A percentile compares a stretch with the other conserved stretches of the same genome.
These are phyloP conservation scores for Vitis vinifera DNA, from an alignment of 164 flowering plant species.

Conservation along the genomic window DNA sequence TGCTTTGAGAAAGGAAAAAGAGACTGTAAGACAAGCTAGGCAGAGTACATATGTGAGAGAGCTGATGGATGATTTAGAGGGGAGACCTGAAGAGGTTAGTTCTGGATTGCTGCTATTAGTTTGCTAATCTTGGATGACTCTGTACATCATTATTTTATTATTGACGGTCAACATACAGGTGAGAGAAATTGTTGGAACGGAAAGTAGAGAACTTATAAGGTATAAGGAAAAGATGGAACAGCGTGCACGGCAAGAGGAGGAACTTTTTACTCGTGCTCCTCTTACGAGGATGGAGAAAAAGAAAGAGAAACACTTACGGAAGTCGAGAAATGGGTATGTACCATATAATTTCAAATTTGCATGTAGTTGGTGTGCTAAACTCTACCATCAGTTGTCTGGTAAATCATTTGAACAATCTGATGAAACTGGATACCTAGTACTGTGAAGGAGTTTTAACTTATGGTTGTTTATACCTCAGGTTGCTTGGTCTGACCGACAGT, in stretches of 20 bases:
- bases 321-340: constrained; percentile 76
- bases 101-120: constrained; percentile 9
- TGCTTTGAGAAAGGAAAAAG: constrained; percentile 61
- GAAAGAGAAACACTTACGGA: constrained; percentile 64
- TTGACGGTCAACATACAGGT: constrained; percentile 44
- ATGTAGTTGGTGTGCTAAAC: constrained; percentile 3
- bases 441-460: neutral
- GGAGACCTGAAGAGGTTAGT: constrained; percentile 91
- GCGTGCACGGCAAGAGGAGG: constrained; percentile 73
- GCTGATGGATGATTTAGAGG: constrained; percentile 66
- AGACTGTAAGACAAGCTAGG: constrained; percentile 42
- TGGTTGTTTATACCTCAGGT: constrained; percentile 34
- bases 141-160: neutral
- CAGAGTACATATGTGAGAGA: constrained; percentile 57
- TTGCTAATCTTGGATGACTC: neutral
- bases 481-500: constrained; percentile 66
- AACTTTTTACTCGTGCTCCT: constrained; percentile 78
- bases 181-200: constrained; percentile 53
- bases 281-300: constrained; percentile 68
- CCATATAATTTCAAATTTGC: neutral
- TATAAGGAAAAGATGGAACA: constrained; percentile 51
- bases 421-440: neutral
- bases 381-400: neutral
- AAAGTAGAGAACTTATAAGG: constrained; percentile 61
- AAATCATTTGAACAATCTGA: neutral